Base-by-base conservation (phyloP, 768 basidiomycete genomes). In the Pleurotus tuoliensis region DNA sequence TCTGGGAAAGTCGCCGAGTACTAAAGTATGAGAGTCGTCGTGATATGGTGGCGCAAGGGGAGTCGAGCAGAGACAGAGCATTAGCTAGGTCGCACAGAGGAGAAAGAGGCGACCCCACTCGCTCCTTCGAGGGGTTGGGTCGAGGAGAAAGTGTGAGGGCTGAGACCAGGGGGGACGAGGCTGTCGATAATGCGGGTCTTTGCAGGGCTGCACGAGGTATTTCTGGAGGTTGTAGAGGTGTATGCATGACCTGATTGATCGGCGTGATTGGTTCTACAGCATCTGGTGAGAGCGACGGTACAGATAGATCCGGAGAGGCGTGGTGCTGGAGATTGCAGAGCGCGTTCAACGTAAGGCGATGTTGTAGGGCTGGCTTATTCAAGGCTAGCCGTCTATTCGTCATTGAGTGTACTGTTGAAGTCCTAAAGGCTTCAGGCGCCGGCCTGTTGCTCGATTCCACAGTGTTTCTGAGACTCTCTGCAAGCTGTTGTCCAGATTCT, bases 161-260 rank as follows among this genome's bases (percentile, higher is more conserved):
- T n/a, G 20, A 20, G 2, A 43, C 11, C 20, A 43, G 3, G 1
- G 41, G 41, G 20, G 41, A 20, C 20, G 41, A 15, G 41, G 13
- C 13, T 8, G 20, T 9, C 20, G 41, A 20, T 20, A 43, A 20
- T 7, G n/a, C n/a, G 41, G 52, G 20, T 41, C 34, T 12, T 54
- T 12, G 27, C 3, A 25, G 16, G 16, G 24, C 27, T 24, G 6
- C 7, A 12, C 27, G 49, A 50, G 27, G 34, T 13, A 50, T 22
- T 16, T 50, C 27, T 11, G 52, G 52, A 12, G 52, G 40, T 24
- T 25, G 20, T 6, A 27, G n/a, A 40, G 52, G 52, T 18, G 52
- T 54, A 20, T 54, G 52, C 3, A 54, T 43, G 37, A 54, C 52
- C 30, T 54, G 52, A 34, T 41, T 18, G 20, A 54, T 43, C 5